Base-by-base conservation (phyloP, 371 early-diverging fungal species). In the Polyrhizophydium stewartii region DNA sequence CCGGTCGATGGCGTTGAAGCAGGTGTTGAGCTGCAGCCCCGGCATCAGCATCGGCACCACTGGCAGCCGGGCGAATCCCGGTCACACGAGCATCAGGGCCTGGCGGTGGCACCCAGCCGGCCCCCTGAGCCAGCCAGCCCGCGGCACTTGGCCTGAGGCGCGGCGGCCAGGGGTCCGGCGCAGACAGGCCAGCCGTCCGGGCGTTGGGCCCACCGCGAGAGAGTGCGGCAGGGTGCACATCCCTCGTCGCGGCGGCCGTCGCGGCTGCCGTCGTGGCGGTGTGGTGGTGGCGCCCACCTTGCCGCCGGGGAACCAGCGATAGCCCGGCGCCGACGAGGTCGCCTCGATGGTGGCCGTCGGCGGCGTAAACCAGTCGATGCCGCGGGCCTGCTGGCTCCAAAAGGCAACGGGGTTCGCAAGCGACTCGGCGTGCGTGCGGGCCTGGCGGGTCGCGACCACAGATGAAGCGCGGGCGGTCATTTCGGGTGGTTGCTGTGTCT, bases 1-100 rank as follows among this genome's bases (percentile, higher is more conserved):
- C 40, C 96, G 89, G 68, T 97, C 98, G 24, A 98, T 86, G 73
- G 93, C 93, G 78, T 97, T 98, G 82, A 92, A 95, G 51, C 90
- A 86, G 16, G 65, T 62, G 53, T 65, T 65, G 57, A 65, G 56
- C 61, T 65, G 33, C 33, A 19, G n/a, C 43, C 5, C 5, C 2
- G 21, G 43, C 52, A 51, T 3, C 10, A 21, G 12, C 19, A 51
- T 3, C 27, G 33, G 52, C n/a, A 25, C 12, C 19, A 6, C 30
- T 7, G 19, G 30, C 6, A 12, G 19, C 50, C 10, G 22, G 55
- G 17, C 28, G 33, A 55, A 27, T 12, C 7, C 6, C 22, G 10
- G 55, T 27, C 37, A n/a, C n/a, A n/a, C n/a, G n/a, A n/a, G n/a
- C n/a, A n/a, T n/a, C n/a, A n/a, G n/a, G n/a, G n/a, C n/a, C n/a